A percentile compares a stretch with the other conserved stretches of the same genome.
Evolutionary conservation across 1,284 basidiomycete species (phyloP).

Genomic region (Rhizoctonia solani): DNA sequence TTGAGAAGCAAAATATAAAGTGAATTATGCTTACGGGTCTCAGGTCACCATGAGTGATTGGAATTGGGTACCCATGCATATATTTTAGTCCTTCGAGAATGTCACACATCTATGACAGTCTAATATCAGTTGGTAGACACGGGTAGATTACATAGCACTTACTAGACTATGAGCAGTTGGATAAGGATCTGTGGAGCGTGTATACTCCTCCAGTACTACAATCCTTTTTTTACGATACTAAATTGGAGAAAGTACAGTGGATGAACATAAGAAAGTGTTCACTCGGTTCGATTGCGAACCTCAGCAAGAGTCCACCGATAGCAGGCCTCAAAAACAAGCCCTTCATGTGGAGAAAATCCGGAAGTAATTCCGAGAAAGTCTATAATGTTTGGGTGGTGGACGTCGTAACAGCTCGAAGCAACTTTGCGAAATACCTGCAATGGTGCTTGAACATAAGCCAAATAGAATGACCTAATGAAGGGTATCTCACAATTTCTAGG

Average conservation of each 20-base stretch:
- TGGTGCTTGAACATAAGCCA: neutral
- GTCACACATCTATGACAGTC: constrained; percentile 10
- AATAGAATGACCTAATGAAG: neutral
- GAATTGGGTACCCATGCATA: constrained; percentile 19
- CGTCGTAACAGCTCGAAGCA: neutral
- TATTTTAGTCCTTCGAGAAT: constrained; percentile 19
- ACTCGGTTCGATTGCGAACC: neutral
- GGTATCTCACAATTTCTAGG: constrained; percentile 5
- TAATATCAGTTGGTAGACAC: neutral
- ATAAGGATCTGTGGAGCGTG: neutral
- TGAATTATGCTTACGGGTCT: constrained; percentile 4
- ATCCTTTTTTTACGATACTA: neutral
- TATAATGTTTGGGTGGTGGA: constrained; percentile 20
- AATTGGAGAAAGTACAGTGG: neutral
- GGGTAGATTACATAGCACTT: neutral
- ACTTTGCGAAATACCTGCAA: constrained; percentile 14
- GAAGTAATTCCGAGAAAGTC: constrained; percentile 6
- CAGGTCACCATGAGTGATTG: constrained; percentile 28
- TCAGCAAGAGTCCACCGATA: neutral
- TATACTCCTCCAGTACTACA: neutral
- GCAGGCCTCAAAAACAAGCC: constrained; percentile 17
- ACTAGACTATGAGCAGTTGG: constrained; percentile 30
- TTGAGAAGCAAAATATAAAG: neutral
- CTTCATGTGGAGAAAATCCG: constrained; percentile 3
- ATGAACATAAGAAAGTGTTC: neutral